Percentiles rank a stretch among this genome's conserved stretches.
phyloP scores from a whole-genome alignment of 345 rosid species.

The Populus simonii region DNA sequence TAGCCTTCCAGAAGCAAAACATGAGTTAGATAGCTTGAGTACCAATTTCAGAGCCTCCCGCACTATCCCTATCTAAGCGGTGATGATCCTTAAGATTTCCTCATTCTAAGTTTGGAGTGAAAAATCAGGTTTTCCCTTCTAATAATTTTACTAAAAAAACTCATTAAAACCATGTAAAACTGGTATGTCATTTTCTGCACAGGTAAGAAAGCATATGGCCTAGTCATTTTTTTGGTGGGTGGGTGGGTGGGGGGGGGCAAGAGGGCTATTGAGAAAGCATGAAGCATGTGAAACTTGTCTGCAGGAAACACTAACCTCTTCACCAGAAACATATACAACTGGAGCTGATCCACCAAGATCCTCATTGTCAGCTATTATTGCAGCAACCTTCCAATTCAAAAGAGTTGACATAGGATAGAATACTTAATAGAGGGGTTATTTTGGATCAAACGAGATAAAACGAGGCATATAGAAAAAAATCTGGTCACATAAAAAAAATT shows the following conservation, averaged over 20 bases:
- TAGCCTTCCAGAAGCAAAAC: background rate
- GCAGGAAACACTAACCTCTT: slow-evolving; percentile 61
- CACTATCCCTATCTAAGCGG: background rate
- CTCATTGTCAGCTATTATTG: slow-evolving; percentile 59
- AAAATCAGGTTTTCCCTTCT: background rate
- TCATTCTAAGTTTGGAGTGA: background rate
- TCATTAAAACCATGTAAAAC: background rate
- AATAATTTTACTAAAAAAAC: background rate
- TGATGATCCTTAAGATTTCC: background rate
- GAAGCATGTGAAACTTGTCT: slow-evolving; percentile 1
- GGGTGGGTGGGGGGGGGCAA: too few relatives aligned
- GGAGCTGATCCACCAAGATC: slow-evolving; percentile 52
- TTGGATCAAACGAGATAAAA: background rate
- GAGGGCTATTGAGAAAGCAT: background rate
- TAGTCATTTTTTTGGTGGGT: too few relatives aligned
- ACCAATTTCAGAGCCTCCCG: background rate
- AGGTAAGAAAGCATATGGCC: too few relatives aligned
- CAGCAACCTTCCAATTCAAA: slow-evolving; percentile 61
- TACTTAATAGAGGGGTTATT: background rate
- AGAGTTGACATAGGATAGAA: slow-evolving; percentile 19
- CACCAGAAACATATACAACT: slow-evolving; percentile 87
- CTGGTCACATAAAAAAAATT: background rate
- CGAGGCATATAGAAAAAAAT: background rate
- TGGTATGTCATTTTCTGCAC: too few relatives aligned
- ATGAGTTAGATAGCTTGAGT: background rate